phyloP scores from a whole-genome alignment of 2,329 filamentous ascomycete genomes.

The Cercospora sesami region DNA sequence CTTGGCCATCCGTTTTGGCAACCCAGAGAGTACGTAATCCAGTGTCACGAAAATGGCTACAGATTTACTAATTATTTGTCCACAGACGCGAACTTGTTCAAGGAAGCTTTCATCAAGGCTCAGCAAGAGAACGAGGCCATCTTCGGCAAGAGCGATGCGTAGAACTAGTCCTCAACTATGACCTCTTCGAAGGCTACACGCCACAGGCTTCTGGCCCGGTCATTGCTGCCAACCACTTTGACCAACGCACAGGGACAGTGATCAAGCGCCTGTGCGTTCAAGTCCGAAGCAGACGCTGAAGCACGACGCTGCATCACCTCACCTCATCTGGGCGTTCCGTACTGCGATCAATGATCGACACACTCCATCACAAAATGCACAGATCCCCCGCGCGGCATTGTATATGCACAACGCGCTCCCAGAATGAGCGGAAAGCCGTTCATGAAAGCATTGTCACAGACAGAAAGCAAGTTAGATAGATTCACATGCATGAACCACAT shows the following conservation, averaged over 20 bases:
- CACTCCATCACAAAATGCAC: constrained; percentile 25
- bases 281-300: neutral
- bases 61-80: constrained; percentile 18
- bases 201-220: neutral
- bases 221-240: neutral
- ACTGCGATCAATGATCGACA: constrained; percentile 18
- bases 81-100: constrained; percentile 91
- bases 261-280: neutral
- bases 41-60: neutral
- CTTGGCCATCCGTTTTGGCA: constrained; percentile 94
- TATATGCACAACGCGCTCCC: constrained; percentile 22
- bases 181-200: neutral
- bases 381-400: constrained; percentile 25
- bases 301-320: constrained; percentile 6
- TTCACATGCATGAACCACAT: constrained; percentile 13
- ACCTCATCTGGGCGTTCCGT: constrained; percentile 34
- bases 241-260: neutral
- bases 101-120: constrained; percentile 94
- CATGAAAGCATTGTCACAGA: constrained; percentile 17
- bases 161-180: neutral
- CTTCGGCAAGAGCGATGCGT: constrained; percentile 54
- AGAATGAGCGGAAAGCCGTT: constrained; percentile 11
- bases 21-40: constrained; percentile 78
- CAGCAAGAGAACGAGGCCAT: constrained; percentile 93
- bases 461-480: constrained; percentile 29